phyloP scores from a whole-genome alignment of 2,329 filamentous ascomycete genomes.

The Byssochlamys sp. region DNA sequence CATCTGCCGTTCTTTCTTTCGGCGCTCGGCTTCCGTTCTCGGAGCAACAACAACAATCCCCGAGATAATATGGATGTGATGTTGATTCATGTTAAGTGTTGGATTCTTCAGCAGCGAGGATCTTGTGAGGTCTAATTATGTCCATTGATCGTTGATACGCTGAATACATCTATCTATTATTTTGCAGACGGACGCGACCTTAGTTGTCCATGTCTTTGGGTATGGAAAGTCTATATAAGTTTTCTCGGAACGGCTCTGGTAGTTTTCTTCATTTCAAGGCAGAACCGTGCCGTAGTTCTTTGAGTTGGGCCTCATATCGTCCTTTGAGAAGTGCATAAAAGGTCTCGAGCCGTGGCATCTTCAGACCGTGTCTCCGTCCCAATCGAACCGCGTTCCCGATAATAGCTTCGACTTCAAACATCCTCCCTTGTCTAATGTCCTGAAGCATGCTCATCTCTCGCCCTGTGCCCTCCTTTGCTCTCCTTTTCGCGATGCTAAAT shows the following conservation, averaged over 20 bases:
- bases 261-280: background rate
- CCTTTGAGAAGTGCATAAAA: conserved; percentile 39
- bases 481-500: conserved; percentile 27
- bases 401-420: conserved; percentile 44
- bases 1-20: background rate
- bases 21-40: too few relatives aligned
- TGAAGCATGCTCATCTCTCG: conserved; percentile 44
- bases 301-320: conserved; percentile 4
- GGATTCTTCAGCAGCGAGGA: too few relatives aligned
- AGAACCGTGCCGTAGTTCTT: background rate
- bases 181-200: too few relatives aligned
- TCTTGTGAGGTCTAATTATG: too few relatives aligned
- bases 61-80: too few relatives aligned
- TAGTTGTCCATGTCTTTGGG: too few relatives aligned
- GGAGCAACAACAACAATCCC: too few relatives aligned
- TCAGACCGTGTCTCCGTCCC: conserved; percentile 31
- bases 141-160: too few relatives aligned
- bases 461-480: conserved; percentile 26
- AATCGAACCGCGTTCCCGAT: conserved; percentile 38
- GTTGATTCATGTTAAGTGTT: too few relatives aligned
- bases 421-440: conserved; percentile 33
- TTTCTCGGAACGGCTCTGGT: too few relatives aligned
- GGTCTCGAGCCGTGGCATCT: conserved; percentile 34
- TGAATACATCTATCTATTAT: too few relatives aligned
- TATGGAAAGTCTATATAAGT: too few relatives aligned